phyloP scores from a whole-genome alignment of 1,139 yeast species.

The Scheffersomyces titani region DNA sequence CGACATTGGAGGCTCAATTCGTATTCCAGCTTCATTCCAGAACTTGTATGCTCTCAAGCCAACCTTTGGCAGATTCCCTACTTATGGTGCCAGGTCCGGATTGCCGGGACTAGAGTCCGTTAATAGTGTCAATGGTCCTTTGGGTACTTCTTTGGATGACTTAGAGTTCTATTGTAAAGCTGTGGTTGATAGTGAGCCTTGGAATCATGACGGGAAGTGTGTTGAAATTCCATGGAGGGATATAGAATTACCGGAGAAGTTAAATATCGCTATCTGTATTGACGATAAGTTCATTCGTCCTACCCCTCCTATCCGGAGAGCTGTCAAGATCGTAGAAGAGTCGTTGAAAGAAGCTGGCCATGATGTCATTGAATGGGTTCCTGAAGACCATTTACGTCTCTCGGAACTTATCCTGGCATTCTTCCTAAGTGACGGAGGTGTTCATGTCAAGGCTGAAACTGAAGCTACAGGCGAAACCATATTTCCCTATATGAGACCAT shows the following conservation, averaged over 20 bases:
- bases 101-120: slow-evolving; percentile 53
- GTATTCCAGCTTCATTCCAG: slow-evolving; percentile 48
- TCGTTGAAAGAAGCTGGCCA: slow-evolving; percentile 50
- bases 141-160: slow-evolving; percentile 26
- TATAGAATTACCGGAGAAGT: slow-evolving; percentile 22
- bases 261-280: slow-evolving; percentile 31
- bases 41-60: slow-evolving; percentile 51
- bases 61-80: slow-evolving; percentile 53
- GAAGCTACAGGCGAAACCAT: slow-evolving; percentile 50
- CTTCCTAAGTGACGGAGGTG: slow-evolving; percentile 50
- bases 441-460: slow-evolving; percentile 28
- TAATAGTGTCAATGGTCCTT: slow-evolving; percentile 37
- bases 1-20: slow-evolving; percentile 61
- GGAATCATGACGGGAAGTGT: slow-evolving; percentile 32
- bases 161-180: slow-evolving; percentile 29
- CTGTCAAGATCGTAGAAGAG: slow-evolving; percentile 21
- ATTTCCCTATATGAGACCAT: slow-evolving; percentile 35
- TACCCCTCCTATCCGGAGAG: slow-evolving; percentile 39
- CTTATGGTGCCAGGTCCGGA: slow-evolving; percentile 52
- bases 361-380: slow-evolving; percentile 59
- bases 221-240: slow-evolving; percentile 34
- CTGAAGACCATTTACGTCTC: slow-evolving; percentile 38
- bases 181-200: slow-evolving; percentile 29
- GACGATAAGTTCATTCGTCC: slow-evolving; percentile 37
- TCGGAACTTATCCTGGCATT: slow-evolving; percentile 38